A percentile compares a stretch with the other conserved stretches of the same genome.
Evolutionary conservation across 2,329 filamentous ascomycete species (phyloP).

Genomic region (Nothophaeocryptopus gaeumannii): DNA sequence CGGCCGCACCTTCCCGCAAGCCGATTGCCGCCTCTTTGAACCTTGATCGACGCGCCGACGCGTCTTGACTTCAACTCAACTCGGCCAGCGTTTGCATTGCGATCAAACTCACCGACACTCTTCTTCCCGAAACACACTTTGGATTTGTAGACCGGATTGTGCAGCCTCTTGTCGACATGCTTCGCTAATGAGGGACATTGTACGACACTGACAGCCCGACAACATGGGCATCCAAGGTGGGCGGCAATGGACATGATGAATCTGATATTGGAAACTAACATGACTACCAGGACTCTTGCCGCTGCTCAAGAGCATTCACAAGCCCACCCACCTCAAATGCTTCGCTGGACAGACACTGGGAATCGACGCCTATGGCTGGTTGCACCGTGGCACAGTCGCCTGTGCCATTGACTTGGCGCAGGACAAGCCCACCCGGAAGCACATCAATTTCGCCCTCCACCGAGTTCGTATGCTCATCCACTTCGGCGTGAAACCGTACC

Average conservation of each 20-base stretch:
- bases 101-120: too few species aligned
- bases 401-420: slow-evolving; percentile 89
- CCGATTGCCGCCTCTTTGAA: not conserved
- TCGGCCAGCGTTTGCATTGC: too few species aligned
- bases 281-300: slow-evolving; percentile 69
- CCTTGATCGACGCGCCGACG: not conserved
- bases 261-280: slow-evolving; percentile 2
- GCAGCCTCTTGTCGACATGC: too few species aligned
- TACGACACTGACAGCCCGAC: too few species aligned
- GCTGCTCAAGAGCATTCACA: slow-evolving; percentile 93
- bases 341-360: slow-evolving; percentile 84
- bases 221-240: slow-evolving; percentile 40
- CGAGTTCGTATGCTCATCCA: slow-evolving; percentile 91
- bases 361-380: slow-evolving; percentile 98
- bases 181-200: too few species aligned
- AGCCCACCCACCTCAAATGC: slow-evolving; percentile 79
- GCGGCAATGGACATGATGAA: not conserved
- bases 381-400: slow-evolving; percentile 85
- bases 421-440: slow-evolving; percentile 85
- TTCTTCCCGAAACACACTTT: too few species aligned
- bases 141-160: too few species aligned
- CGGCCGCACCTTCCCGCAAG: not conserved
- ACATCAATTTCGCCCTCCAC: slow-evolving; percentile 81
- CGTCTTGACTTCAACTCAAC: not conserved
- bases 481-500: slow-evolving; percentile 88